A percentile compares a stretch with the other conserved stretches of the same genome.
Evolutionary conservation across 2,329 filamentous ascomycete species (phyloP).

Genomic region (Hypoxylon sp.): DNA sequence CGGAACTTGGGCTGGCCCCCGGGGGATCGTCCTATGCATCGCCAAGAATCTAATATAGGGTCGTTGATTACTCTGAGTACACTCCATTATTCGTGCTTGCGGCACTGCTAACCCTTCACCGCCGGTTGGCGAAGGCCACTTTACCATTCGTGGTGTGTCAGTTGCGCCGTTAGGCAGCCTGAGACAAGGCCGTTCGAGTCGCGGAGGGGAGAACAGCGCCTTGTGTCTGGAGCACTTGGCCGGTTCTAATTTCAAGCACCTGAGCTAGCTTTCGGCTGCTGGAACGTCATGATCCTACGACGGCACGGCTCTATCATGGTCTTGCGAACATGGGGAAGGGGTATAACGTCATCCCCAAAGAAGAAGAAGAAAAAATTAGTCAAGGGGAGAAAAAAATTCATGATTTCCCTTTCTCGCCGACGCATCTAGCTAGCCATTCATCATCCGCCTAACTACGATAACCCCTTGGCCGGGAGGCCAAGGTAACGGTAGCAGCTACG

Average conservation of each 20-base stretch:
- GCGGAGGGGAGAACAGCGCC: conserved; percentile 15
- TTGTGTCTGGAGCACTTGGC: neutral
- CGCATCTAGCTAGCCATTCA: conserved; percentile 10
- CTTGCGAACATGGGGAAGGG: conserved; percentile 1
- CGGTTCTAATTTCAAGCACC: conserved; percentile 12
- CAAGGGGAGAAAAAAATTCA: conserved; percentile 3
- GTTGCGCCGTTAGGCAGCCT: conserved; percentile 28
- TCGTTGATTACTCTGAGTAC: conserved; percentile 29
- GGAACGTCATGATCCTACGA: conserved; percentile 24
- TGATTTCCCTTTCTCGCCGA: conserved; percentile 9
- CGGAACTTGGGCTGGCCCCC: conserved; percentile 22
- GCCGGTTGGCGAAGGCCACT: conserved; percentile 25
- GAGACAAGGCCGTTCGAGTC: conserved; percentile 23
- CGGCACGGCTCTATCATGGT: conserved; percentile 18
- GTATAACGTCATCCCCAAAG: conserved; percentile 13
- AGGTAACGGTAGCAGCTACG: conserved; percentile 30
- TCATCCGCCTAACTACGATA: conserved; percentile 21
- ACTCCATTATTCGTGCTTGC: conserved; percentile 27
- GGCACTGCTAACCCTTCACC: conserved; percentile 27
- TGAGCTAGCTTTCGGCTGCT: conserved; percentile 17
- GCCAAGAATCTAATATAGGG: conserved; percentile 24
- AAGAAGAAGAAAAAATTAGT: neutral
- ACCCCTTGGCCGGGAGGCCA: conserved; percentile 20
- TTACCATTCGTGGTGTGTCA: conserved; percentile 26
- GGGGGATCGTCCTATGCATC: conserved; percentile 25